Base-by-base conservation (phyloP, 1,284 basidiomycete genomes). In the Blastosporella zonata region DNA sequence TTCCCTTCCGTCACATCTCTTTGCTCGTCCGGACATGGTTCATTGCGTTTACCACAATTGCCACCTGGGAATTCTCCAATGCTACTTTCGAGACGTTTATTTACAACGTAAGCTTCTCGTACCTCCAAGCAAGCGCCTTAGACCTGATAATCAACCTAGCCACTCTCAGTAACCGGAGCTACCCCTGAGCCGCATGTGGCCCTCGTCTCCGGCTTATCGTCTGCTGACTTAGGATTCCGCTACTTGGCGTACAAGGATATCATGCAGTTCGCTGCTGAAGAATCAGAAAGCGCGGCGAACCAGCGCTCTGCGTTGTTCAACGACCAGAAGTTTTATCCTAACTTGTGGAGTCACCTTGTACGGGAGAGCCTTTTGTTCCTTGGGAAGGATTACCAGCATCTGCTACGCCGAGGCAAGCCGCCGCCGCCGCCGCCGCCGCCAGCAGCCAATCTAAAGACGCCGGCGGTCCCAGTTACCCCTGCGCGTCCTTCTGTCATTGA, bases 291-390 rank as follows among this genome's bases (percentile, higher is more conserved):
- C 2, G 74, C 73, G 0, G 61, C 66, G 10, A 59, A 72, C 0
- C 69, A 73, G 28, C 73, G 87, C 6, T 70, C 74, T 1, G 73
- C 77, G 0, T 64, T 91, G 1, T 90, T 90, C 59, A 74, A 73
- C 1, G 87, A 90, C 58, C 82, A 87, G 60, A 86, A 83, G 57
- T 76, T 79, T 38, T 75, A 71, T 20, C 83, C 83, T 0, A 81
- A 69, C 46, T 62, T 86, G 3, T 91, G 88, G 87, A 70, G 69
- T 23, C 72, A 73, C 2, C 67, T 89, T 20, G 71, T 73, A 10
- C 73, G 84, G 2, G 78, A 82, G 46, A 73, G 79, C 18, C 71
- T 91, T 2, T 54, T 83, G 5, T 64, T 76, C 7, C 69, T 92
- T 1, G 87, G 83, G 4, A 64, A 69, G 0, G 86, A 90, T 60